phyloP scores from a whole-genome alignment of 768 basidiomycete genomes.

The Daedaleopsis sinensis region DNA sequence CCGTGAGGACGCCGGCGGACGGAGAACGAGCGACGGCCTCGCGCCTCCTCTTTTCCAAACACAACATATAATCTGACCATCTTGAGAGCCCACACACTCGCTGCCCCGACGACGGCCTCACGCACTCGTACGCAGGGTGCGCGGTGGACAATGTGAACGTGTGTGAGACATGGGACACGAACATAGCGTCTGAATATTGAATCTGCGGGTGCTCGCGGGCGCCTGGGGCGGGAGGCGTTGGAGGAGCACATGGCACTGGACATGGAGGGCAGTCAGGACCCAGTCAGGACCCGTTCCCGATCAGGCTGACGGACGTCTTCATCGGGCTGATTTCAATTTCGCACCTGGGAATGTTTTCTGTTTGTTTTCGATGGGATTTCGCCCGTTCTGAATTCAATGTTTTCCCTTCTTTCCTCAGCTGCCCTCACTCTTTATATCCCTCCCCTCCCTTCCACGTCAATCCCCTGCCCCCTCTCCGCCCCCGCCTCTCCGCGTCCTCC shows the following conservation, averaged over 20 bases:
- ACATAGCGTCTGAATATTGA: too few species aligned
- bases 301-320: conserved; percentile 19
- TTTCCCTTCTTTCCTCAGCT: conserved; percentile 28
- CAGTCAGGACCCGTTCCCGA: conserved; percentile 22
- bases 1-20: conserved; percentile 1
- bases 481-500: conserved; percentile 11
- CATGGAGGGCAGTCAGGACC: conserved; percentile 24
- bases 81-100: conserved; percentile 19
- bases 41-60: conserved; percentile 12
- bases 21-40: neutral
- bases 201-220: too few species aligned
- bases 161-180: too few species aligned
- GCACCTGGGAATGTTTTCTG: conserved; percentile 32
- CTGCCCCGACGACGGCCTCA: too few species aligned
- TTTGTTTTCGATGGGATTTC: conserved; percentile 36
- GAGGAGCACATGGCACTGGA: neutral
- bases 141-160: too few species aligned
- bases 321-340: conserved; percentile 25
- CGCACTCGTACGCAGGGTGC: too few species aligned
- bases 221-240: neutral
- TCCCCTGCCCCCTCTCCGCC: conserved; percentile 14
- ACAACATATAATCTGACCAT: conserved; percentile 25
- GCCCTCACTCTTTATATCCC: conserved; percentile 31
- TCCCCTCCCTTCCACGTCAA: conserved; percentile 26
- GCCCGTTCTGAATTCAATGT: conserved; percentile 34